Evolutionary conservation across 192 early-diverging fungal species (phyloP), one percentile per base, ranked within the genome.

Genomic region (Backusella psychrophila): DNA sequence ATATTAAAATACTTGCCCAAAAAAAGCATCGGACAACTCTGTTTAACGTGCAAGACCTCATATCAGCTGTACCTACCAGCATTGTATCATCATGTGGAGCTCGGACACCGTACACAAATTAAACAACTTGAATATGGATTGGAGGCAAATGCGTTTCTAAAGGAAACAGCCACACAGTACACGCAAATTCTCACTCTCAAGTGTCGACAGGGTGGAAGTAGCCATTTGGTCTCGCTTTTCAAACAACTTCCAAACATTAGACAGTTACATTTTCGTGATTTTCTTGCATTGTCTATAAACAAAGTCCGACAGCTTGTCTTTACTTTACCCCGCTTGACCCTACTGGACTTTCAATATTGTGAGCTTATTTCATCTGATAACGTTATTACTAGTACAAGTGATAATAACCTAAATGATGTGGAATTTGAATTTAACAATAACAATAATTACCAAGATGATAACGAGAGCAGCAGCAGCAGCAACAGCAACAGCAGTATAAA

Each of bases 71-170:
- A 36, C 35, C 19, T 74, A 38, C 72, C 72, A 19, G 33, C 9
- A 17, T 23, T 74, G 7, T 74, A 74, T 65, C 52, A 36, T 38
- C 72, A 74, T 66, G 31, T 74, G 34, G 36, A 38, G n/a, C 53
- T 74, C 5, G 53, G 72, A 8, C 53, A 74, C 21, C 52, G 56
- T 19, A 38, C 49, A 14, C 72, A 74, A 3, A 56, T 65, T 38
- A 52, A 38, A 12, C 72, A 74, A 26, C 53, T 74, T 33, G 72
- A 39, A n/a, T 1, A 9, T 63, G 72, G 72, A 11, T 38, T 74
- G 15, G 34, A 41, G 38, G 36, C 33, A 15, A 52, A 56, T 23
- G 11, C 59, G 1, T 38, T 65, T 23, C 21, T 74, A 26, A 52
- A 56, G 29, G 36, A 66, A 39, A 74, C 56, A 5, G 15, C 63